Evolutionary conservation across 345 rosid species (phyloP).

Genomic region (Eucalyptus tenuipes): DNA sequence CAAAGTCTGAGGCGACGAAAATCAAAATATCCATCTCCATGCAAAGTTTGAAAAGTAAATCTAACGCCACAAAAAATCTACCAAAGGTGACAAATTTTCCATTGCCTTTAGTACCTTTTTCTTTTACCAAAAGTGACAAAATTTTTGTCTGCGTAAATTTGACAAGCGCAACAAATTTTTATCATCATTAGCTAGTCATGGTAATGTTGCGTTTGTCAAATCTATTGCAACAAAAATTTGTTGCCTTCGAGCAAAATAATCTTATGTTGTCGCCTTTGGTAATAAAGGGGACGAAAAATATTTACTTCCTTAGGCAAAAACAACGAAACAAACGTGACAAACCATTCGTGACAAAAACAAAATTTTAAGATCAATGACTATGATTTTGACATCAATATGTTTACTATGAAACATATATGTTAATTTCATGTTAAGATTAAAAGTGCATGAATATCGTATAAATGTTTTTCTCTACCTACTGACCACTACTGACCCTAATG

Average conservation of each 20-base stretch:
- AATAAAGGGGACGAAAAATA: background rate
- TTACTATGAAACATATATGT: background rate
- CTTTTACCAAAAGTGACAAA: background rate
- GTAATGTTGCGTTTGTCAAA: background rate
- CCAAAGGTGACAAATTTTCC: background rate
- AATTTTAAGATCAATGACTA: background rate
- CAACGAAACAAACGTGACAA: background rate
- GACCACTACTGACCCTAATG: background rate
- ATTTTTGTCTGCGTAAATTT: background rate
- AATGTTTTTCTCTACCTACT: background rate
- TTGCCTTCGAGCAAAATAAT: background rate
- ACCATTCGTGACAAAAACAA: too few relatives aligned
- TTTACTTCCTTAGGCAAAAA: background rate
- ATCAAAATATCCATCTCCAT: background rate
- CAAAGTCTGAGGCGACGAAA: background rate
- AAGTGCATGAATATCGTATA: background rate
- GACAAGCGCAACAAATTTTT: background rate
- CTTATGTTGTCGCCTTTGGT: background rate
- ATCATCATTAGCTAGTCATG: background rate
- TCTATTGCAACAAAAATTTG: background rate
- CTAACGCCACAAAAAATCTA: background rate
- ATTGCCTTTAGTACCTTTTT: background rate
- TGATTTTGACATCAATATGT: background rate
- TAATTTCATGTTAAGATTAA: background rate
- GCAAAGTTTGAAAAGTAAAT: background rate